Evolutionary conservation across 2,329 filamentous ascomycete genomes (phyloP).

Genomic region (Grosmannia huntii): DNA sequence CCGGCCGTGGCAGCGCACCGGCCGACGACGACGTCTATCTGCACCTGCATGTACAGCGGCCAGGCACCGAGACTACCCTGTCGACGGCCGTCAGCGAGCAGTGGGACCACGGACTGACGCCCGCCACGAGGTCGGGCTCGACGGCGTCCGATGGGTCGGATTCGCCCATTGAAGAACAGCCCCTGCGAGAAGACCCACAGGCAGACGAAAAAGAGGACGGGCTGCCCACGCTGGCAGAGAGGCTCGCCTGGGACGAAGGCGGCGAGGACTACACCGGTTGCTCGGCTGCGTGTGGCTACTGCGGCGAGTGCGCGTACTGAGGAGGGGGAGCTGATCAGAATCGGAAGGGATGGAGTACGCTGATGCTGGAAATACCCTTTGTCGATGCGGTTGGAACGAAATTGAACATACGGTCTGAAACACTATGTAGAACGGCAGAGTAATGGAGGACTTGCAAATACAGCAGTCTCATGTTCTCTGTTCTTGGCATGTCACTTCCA

Average conservation of each 20-base stretch:
- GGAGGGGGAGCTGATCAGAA: too few species aligned
- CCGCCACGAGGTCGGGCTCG: not conserved
- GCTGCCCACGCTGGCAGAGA: not conserved
- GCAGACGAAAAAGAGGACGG: not conserved
- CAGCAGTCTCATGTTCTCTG: too few species aligned
- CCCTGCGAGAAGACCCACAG: not conserved
- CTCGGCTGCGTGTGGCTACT: slow-evolving; percentile 14
- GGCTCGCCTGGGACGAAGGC: not conserved
- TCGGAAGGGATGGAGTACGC: not conserved
- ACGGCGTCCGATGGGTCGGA: not conserved
- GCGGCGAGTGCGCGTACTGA: slow-evolving; percentile 14
- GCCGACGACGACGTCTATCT: slow-evolving; percentile 9
- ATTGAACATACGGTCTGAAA: too few species aligned
- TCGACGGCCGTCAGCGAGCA: slow-evolving; percentile 11
- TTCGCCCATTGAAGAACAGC: not conserved
- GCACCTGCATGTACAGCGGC: slow-evolving; percentile 15
- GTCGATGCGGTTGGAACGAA: too few species aligned
- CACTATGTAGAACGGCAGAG: too few species aligned
- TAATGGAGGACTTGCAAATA: too few species aligned
- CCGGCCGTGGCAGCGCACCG: not conserved
- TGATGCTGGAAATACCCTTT: too few species aligned
- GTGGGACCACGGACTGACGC: not conserved
- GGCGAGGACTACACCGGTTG: slow-evolving; percentile 14
- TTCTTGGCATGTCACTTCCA: too few species aligned
- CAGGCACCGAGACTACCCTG: slow-evolving; percentile 12